Base-by-base conservation (phyloP, 2,329 filamentous ascomycete genomes). In the Eutypella sp. region DNA sequence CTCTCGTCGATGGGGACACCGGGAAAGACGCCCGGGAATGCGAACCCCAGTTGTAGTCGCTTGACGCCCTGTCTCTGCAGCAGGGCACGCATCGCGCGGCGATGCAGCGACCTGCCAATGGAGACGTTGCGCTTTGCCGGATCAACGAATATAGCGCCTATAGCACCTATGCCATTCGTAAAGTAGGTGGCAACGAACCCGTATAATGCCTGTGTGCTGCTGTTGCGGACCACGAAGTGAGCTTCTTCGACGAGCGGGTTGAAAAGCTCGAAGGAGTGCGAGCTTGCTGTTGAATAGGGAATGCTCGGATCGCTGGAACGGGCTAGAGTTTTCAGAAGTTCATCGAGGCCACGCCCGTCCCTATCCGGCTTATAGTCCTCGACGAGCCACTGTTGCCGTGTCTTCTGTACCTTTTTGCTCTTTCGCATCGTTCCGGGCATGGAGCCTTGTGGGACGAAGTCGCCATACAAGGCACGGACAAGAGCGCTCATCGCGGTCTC, bases 311-410 rank as follows among this genome's bases (percentile, higher is more conserved):
- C 75, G 42, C 78, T 81, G 18, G 79, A 79, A 48, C 87, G 83
- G 39, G 85, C 81, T 3, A 92, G 74, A 3, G 81, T 75, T 45
- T 79, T 79, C 40, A 96, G 75, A 8, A 97, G 74, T n/a, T 80
- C 82, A 48, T 92, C 82, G 5, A 97, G 72, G 0, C 83, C 87
- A 40, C 78, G 71, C 2, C 77, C 73, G 60, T 97, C 92, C 46
- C 91, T 78, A 33, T 88, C 82, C 47, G 85, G 82, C 57, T 91
- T 87, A 70, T 90, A 97, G 39, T 80, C 82, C 60, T 96, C 92
- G 0, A 96, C 91, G 1, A 97, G 80, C 92, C 92, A 97, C 57
- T 95, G 89, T 59, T 96, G 90, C 49, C 88, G 82, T n/a, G 89
- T 90, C 57, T 95, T 92, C 48, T 88, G 81, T 0, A 88, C 78